Conservation (phyloP, 495 filamentous ascomycete genomes). For the Tuber aestivum region DNA sequence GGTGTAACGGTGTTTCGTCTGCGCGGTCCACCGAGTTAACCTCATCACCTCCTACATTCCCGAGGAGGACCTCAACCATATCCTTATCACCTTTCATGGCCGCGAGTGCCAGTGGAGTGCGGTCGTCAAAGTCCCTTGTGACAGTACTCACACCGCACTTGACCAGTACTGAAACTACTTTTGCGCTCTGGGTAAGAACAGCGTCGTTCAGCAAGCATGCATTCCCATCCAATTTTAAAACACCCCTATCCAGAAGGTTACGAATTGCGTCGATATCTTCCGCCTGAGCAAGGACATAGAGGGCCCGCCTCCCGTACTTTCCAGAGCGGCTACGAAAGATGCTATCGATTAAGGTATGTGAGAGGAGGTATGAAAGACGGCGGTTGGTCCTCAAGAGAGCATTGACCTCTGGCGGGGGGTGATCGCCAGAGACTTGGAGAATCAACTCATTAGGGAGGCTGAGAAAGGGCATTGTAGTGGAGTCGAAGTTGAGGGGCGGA, state of each 20-base stretch:
- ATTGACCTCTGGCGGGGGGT: neutral
- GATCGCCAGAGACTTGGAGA: neutral
- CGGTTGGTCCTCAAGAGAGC: neutral
- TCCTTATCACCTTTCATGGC: neutral
- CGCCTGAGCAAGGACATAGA: neutral
- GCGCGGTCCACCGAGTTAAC: neutral
- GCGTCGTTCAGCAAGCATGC: neutral
- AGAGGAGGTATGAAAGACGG: neutral
- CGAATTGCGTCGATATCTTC: neutral
- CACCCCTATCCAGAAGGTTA: neutral
- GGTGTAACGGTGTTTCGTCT: neutral
- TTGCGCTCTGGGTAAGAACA: neutral
- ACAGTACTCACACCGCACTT: neutral
- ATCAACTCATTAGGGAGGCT: neutral
- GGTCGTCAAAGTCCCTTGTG: neutral
- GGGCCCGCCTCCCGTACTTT: neutral
- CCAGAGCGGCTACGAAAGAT: neutral
- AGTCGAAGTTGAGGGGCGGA: neutral
- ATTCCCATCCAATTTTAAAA: neutral
- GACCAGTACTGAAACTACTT: neutral
- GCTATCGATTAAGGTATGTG: neutral
- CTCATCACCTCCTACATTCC: neutral
- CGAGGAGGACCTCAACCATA: neutral
- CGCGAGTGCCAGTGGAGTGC: neutral
- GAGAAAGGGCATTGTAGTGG: neutral